Evolutionary conservation across 2,329 filamentous ascomycete genomes (phyloP).

Genomic region (Aspergillus intermedius): DNA sequence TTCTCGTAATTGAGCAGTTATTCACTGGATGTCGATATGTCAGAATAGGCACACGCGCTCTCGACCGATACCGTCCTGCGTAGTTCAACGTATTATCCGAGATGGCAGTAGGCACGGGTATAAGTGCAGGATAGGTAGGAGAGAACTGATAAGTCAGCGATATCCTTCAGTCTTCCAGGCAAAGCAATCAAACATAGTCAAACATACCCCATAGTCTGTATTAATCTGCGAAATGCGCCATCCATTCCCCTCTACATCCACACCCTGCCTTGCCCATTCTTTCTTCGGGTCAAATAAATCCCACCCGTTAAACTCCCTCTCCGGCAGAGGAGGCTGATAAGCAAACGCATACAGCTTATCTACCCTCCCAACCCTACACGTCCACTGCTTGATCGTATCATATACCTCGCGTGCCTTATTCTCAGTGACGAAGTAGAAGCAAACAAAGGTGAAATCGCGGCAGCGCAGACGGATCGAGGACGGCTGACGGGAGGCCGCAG

Average conservation of each 20-base stretch:
- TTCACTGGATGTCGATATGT: conserved; percentile 96
- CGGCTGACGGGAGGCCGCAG: conserved; percentile 60
- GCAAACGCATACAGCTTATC: conserved; percentile 89
- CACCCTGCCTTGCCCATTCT: conserved; percentile 82
- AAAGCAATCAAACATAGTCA: conserved; percentile 10
- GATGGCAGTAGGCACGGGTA: conserved; percentile 80
- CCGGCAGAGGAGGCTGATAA: conserved; percentile 67
- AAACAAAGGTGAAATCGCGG: conserved; percentile 89
- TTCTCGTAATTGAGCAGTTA: conserved; percentile 92
- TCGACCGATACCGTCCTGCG: conserved; percentile 79
- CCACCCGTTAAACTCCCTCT: conserved; percentile 74
- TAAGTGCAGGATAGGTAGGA: conserved; percentile 78
- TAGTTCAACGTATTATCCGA: conserved; percentile 98
- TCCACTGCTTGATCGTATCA: conserved; percentile 73
- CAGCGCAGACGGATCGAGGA: conserved; percentile 83
- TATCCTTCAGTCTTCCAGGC: too few species aligned
- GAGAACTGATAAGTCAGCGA: conserved; percentile 56
- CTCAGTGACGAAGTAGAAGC: conserved; percentile 77
- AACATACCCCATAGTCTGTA: conserved; percentile 62
- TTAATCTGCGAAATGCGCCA: conserved; percentile 94
- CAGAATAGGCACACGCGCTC: conserved; percentile 78
- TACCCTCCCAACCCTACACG: conserved; percentile 73
- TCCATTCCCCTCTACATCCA: conserved; percentile 70
- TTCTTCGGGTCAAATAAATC: conserved; percentile 74
- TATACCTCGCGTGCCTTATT: conserved; percentile 74